Conservation (phyloP, 202 grass and related monocot species). For the Alloteropsis angusta region DNA sequence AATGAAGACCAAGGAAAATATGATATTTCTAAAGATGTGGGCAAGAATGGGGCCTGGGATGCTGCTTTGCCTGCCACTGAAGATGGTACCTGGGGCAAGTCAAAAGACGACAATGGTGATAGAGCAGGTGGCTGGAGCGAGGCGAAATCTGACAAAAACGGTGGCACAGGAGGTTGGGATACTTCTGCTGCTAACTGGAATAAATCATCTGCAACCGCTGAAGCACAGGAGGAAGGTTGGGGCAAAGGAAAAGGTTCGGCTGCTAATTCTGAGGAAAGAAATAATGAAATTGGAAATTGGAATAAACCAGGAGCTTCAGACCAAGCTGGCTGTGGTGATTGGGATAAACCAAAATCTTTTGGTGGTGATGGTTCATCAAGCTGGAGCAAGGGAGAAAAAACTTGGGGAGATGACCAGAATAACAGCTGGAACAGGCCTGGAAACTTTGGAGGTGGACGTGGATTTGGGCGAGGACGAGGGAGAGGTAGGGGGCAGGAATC, state of each 20-base stretch:
- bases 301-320: conserved; percentile 35
- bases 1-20: conserved; percentile 43
- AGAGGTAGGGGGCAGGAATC: conserved; percentile 35
- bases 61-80: conserved; percentile 17
- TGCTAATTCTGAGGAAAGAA: too few relatives aligned
- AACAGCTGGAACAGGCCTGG: conserved; percentile 40
- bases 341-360: conserved; percentile 59
- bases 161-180: conserved; percentile 30
- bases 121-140: conserved; percentile 20
- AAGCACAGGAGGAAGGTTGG: conserved; percentile 33
- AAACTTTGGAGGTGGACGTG: conserved; percentile 38
- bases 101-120: conserved; percentile 15
- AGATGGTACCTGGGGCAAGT: conserved; percentile 47
- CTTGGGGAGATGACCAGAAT: conserved; percentile 36
- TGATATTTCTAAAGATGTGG: background rate
- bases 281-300: too few relatives aligned
- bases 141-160: background rate
- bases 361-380: conserved; percentile 19
- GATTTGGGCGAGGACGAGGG: conserved; percentile 39
- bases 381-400: conserved; percentile 45
- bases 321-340: conserved; percentile 33
- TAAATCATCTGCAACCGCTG: conserved; percentile 13
- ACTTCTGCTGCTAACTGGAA: conserved; percentile 33
- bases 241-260: conserved; percentile 44
- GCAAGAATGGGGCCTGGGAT: conserved; percentile 34